Evolutionary conservation across 345 rosid genomes (phyloP).

Genomic region (Capsella bursapastoris): DNA sequence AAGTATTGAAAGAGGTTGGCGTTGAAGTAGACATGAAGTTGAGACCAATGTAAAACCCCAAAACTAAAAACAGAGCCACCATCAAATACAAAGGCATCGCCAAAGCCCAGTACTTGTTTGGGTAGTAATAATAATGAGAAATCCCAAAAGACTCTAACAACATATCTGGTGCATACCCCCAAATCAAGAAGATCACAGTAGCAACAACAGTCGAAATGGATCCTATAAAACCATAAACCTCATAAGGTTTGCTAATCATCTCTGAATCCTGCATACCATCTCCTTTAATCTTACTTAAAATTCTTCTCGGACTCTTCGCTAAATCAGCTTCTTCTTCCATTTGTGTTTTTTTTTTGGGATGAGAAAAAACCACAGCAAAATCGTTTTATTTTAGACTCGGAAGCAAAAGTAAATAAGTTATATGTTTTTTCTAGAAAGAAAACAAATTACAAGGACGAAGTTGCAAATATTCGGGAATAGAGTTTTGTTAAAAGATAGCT

Average conservation of each 20-base stretch:
- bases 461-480: neutral
- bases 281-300: no score
- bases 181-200: slow-evolving; percentile 64
- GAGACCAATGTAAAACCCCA: slow-evolving; percentile 62
- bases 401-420: neutral
- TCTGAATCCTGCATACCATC: no score
- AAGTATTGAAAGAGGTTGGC: no score
- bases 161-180: slow-evolving; percentile 78
- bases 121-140: slow-evolving; percentile 48
- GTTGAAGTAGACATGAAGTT: slow-evolving; percentile 67
- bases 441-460: neutral
- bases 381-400: neutral
- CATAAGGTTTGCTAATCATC: slow-evolving; percentile 55
- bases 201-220: slow-evolving; percentile 66
- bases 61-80: slow-evolving; percentile 54
- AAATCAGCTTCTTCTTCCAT: no score
- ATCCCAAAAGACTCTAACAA: slow-evolving; percentile 65
- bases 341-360: no score
- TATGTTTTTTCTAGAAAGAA: neutral
- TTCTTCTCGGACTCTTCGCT: no score
- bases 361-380: neutral
- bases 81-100: slow-evolving; percentile 60
- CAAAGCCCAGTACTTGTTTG: slow-evolving; percentile 60
- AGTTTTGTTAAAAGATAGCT: neutral
- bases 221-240: slow-evolving; percentile 81